phyloP scores from a whole-genome alignment of 192 early-diverging fungal genomes.

The Coemansia sp. region DNA sequence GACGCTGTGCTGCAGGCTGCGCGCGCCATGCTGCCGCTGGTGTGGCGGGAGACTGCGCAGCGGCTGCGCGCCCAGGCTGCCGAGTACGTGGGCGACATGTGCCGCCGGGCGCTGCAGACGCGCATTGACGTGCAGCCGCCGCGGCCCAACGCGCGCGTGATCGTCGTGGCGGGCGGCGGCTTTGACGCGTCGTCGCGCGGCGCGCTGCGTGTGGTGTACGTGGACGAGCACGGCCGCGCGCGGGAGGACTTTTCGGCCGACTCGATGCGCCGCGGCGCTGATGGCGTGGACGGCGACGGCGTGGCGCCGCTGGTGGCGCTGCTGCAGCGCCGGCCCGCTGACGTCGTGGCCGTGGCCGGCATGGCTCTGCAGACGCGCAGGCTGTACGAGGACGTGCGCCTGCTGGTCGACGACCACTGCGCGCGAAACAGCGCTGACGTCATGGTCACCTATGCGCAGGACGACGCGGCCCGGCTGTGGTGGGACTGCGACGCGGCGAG shows the following conservation, averaged over 20 bases:
- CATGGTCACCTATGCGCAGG: conserved; percentile 74
- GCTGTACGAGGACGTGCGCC: conserved; percentile 70
- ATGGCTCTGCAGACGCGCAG: conserved; percentile 75
- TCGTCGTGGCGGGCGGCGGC: conserved; percentile 50
- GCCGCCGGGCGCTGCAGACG: conserved; percentile 65
- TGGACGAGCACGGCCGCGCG: conserved; percentile 78
- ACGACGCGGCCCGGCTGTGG: conserved; percentile 87
- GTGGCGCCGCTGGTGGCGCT: conserved; percentile 59
- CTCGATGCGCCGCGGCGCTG: conserved; percentile 44
- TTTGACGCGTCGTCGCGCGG: conserved; percentile 53
- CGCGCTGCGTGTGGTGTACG: conserved; percentile 61
- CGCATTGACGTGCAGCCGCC: conserved; percentile 41
- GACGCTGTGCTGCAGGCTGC: conserved; percentile 62
- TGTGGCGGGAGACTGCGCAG: conserved; percentile 76
- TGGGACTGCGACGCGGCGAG: conserved; percentile 75
- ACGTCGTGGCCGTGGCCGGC: conserved; percentile 83
- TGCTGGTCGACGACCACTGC: conserved; percentile 57
- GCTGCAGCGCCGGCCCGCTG: conserved; percentile 63
- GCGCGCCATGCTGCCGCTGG: conserved; percentile 69
- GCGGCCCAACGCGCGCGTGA: conserved; percentile 30
- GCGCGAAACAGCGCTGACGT: conserved; percentile 56
- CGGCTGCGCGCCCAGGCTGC: conserved; percentile 73
- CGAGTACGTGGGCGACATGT: conserved; percentile 67
- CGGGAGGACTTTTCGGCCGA: conserved; percentile 67
- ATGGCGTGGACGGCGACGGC: conserved; percentile 27